Conservation (phyloP, 2,329 filamentous ascomycete species). For the Xylaria sp. region DNA sequence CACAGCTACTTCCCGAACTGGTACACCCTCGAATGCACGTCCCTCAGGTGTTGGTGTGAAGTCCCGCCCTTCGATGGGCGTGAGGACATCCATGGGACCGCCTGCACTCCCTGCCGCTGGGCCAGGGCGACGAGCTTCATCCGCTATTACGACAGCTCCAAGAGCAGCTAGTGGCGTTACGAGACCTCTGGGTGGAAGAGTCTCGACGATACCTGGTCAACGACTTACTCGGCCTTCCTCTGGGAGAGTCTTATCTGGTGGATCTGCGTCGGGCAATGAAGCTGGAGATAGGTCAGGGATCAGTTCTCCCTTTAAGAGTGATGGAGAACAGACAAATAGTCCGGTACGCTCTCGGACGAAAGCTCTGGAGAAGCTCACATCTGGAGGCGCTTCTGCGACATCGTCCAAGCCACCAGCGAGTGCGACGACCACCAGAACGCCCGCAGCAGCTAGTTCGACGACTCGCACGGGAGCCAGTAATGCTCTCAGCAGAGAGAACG, state of each 20-base stretch:
- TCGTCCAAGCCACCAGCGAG: constrained; percentile 48
- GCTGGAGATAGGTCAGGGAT: constrained; percentile 53
- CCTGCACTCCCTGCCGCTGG: constrained; percentile 63
- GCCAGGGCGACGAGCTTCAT: constrained; percentile 58
- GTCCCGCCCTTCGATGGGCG: constrained; percentile 65
- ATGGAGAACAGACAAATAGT: constrained; percentile 63
- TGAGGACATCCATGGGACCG: constrained; percentile 75
- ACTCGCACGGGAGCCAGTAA: constrained; percentile 58
- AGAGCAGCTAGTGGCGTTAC: constrained; percentile 47
- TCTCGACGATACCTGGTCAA: constrained; percentile 51
- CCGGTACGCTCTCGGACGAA: constrained; percentile 63
- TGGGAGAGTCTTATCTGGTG: constrained; percentile 59
- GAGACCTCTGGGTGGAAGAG: constrained; percentile 56
- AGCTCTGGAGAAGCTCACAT: constrained; percentile 63
- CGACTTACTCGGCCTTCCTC: constrained; percentile 54
- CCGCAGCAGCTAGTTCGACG: constrained; percentile 48
- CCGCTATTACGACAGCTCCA: constrained; percentile 54
- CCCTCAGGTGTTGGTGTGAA: constrained; percentile 59
- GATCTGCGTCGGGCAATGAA: constrained; percentile 59
- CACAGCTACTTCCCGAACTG: constrained; percentile 69
- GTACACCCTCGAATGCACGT: constrained; percentile 69
- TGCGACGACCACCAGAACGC: constrained; percentile 41
- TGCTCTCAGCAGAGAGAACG: constrained; percentile 74
- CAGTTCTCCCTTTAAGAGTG: constrained; percentile 62
- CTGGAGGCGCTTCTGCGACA: constrained; percentile 49